phyloP scores from a whole-genome alignment of 2,329 filamentous ascomycete species.

The Leptosphaerulina australis region DNA sequence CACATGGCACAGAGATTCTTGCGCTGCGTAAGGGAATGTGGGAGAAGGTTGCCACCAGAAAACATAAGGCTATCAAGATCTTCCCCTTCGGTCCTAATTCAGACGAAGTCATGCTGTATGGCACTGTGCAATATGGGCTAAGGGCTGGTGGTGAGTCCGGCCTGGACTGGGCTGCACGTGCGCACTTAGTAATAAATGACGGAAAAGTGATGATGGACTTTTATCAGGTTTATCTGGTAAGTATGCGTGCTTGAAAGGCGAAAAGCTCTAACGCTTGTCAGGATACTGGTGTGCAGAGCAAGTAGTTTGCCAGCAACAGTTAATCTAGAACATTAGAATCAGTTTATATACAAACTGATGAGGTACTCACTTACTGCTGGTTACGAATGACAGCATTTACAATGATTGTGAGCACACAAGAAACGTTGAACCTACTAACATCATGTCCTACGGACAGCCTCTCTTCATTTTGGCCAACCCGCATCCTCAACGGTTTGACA shows the following conservation, averaged over 20 bases:
- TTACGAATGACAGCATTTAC: too few relatives aligned
- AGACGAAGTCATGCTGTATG: conserved; percentile 61
- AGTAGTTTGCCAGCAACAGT: background rate
- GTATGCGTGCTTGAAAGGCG: conserved; percentile 25
- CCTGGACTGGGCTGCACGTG: conserved; percentile 62
- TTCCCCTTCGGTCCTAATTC: conserved; percentile 57
- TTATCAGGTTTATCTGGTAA: conserved; percentile 62
- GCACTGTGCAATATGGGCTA: conserved; percentile 59
- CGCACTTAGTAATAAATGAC: conserved; percentile 58
- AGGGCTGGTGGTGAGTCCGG: conserved; percentile 56
- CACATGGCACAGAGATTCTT: conserved; percentile 53
- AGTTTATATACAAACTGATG: too few relatives aligned
- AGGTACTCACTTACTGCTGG: too few relatives aligned
- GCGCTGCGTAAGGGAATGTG: conserved; percentile 59
- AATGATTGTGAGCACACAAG: too few relatives aligned
- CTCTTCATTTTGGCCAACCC: too few relatives aligned
- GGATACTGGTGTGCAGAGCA: conserved; percentile 27
- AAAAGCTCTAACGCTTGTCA: conserved; percentile 16
- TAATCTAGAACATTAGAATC: background rate
- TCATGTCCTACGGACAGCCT: too few relatives aligned
- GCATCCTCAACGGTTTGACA: too few relatives aligned
- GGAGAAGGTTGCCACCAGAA: conserved; percentile 57
- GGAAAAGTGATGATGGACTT: conserved; percentile 61
- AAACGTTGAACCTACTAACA: too few relatives aligned
- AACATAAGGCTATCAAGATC: conserved; percentile 56